Conservation (phyloP, 257 asterid genomes). For the Nyctanthes arbortristis region DNA sequence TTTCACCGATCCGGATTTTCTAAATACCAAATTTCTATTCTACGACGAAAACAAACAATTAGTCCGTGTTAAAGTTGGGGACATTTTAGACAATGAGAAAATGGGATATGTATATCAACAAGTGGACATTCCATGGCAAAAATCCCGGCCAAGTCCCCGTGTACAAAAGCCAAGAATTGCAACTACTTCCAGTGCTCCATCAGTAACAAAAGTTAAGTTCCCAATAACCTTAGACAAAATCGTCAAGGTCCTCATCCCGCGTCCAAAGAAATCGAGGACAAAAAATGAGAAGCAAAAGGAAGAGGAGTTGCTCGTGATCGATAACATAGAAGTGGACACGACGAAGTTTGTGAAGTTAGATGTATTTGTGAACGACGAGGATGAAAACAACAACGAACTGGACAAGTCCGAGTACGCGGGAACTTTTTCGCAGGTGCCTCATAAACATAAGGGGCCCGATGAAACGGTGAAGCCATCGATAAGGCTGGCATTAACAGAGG, state of each 20-base stretch:
- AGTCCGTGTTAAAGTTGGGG: constrained; percentile 29
- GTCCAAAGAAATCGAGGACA: neutral
- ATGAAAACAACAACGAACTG: constrained; percentile 24
- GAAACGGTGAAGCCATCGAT: constrained; percentile 11
- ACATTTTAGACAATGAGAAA: constrained; percentile 3
- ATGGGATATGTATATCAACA: constrained; percentile 30
- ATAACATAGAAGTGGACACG: constrained; percentile 31
- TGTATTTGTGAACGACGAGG: constrained; percentile 37
- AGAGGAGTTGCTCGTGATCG: constrained; percentile 29
- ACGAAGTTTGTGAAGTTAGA: constrained; percentile 34
- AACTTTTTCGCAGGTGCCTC: constrained; percentile 31
- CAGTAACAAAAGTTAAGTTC: constrained; percentile 1
- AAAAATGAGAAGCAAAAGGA: constrained; percentile 33
- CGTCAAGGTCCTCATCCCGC: neutral
- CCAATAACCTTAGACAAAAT: constrained; percentile 11
- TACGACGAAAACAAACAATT: constrained; percentile 32
- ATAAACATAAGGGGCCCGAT: constrained; percentile 2
- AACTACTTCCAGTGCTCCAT: neutral
- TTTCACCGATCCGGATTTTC: constrained; percentile 17
- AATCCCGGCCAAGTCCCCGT: constrained; percentile 27
- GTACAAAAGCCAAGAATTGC: constrained; percentile 17
- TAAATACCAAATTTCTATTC: constrained; percentile 25
- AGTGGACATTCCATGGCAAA: constrained; percentile 32
- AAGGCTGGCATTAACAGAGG: constrained; percentile 27
- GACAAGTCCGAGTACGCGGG: constrained; percentile 38